phyloP scores from a whole-genome alignment of 176 grass and related monocot species.

The Ensete glaucum region DNA sequence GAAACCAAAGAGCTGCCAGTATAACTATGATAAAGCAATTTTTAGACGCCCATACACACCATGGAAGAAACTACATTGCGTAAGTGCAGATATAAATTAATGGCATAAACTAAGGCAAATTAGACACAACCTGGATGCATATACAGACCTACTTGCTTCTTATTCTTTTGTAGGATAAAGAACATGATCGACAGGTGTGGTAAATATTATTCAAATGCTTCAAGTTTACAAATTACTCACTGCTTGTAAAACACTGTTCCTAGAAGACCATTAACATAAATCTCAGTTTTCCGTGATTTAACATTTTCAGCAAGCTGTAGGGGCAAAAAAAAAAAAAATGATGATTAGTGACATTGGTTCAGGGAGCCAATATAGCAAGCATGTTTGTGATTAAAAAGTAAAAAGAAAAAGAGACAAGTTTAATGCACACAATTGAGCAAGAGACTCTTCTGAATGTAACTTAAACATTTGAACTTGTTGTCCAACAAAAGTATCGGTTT shows the following conservation, averaged over 20 bases:
- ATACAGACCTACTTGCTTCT: not conserved
- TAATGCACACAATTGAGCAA: no score
- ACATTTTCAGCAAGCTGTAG: constrained; percentile 3
- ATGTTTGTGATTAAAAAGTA: not conserved
- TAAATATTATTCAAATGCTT: not conserved
- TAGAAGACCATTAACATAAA: constrained; percentile 9
- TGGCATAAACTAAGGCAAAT: no score
- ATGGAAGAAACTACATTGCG: not conserved
- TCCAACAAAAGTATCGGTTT: no score
- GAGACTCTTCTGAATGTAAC: no score
- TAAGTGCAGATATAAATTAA: not conserved
- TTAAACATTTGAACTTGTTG: no score
- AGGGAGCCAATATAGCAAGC: not conserved
- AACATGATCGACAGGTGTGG: not conserved
- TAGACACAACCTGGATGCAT: no score
- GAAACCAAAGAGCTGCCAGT: no score
- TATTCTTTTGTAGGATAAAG: not conserved
- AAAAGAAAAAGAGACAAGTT: not conserved
- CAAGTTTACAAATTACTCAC: not conserved
- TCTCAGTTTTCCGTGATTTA: not conserved
- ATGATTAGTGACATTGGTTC: not conserved
- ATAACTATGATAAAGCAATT: no score
- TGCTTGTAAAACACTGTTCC: not conserved
- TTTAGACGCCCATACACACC: no score
- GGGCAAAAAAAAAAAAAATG: not conserved